A percentile compares a stretch with the other conserved stretches of the same genome.
phyloP scores from a whole-genome alignment of 2,329 filamentous ascomycete genomes.

The Hypoxylon sp. region DNA sequence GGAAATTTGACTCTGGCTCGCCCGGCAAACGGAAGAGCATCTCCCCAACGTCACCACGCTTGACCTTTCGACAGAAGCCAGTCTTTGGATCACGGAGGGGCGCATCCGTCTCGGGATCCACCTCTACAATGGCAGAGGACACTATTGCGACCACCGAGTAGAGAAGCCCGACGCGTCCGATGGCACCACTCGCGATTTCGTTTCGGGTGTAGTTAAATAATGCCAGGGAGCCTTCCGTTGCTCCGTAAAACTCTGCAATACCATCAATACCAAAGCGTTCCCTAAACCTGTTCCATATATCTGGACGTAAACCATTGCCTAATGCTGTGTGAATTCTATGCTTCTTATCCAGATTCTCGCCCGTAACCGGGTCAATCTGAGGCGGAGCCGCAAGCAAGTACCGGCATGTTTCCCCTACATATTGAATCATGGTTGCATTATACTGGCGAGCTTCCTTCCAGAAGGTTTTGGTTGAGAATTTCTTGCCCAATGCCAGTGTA shows the following conservation, averaged over 20 bases:
- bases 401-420: slow-evolving; percentile 89
- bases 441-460: slow-evolving; percentile 81
- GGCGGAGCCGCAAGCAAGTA: slow-evolving; percentile 81
- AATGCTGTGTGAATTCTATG: slow-evolving; percentile 83
- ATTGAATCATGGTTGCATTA: slow-evolving; percentile 83
- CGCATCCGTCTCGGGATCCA: slow-evolving; percentile 79
- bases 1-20: slow-evolving; percentile 76
- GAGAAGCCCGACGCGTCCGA: slow-evolving; percentile 79
- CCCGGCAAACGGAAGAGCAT: slow-evolving; percentile 79
- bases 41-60: slow-evolving; percentile 78
- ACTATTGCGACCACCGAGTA: slow-evolving; percentile 68
- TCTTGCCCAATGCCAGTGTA: slow-evolving; percentile 80
- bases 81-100: slow-evolving; percentile 78
- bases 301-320: slow-evolving; percentile 87
- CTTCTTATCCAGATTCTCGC: slow-evolving; percentile 77
- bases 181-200: slow-evolving; percentile 79
- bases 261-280: slow-evolving; percentile 81
- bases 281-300: slow-evolving; percentile 88
- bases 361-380: slow-evolving; percentile 73
- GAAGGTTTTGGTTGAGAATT: slow-evolving; percentile 83
- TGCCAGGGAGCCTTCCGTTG: slow-evolving; percentile 79
- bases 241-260: slow-evolving; percentile 85
- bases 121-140: slow-evolving; percentile 71
- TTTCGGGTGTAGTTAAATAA: slow-evolving; percentile 83
- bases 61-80: slow-evolving; percentile 74